Evolutionary conservation across 257 asterid species (phyloP), one percentile per base, ranked within the genome.

Genomic region (Oldenlandia corymbosa): DNA sequence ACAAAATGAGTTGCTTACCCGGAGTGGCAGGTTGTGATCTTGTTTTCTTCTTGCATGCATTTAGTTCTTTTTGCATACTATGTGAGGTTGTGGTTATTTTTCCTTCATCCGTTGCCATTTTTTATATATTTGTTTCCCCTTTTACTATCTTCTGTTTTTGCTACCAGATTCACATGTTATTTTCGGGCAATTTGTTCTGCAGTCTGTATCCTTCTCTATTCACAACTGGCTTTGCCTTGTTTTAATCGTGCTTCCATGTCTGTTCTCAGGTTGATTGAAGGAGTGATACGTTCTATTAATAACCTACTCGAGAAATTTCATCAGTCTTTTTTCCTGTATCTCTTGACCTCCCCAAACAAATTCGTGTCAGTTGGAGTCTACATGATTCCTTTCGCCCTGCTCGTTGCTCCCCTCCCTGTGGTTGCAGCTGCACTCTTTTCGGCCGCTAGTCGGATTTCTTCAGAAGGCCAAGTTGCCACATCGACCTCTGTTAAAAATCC

Each of bases 291-390:
- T 20, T 87, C 95, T 14, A 91, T 87, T 58, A 93, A 93, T 79
- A 93, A 93, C 79, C 95, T 93, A 60, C 97, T 93, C 1, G 99
- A 93, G 87, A 93, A 90, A 79, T 93, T 93, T 70, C 99, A 93
- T 77, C 99, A 90, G 61, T 93, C 99, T 27, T 90, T 84, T 79
- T 93, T 93, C 64, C 86, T 93, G 10, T 87, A 93, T 73, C 97
- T 93, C 66, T 52, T 93, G 77, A 87, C 91, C 0, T 87, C 95
- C 27, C 84, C 99, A 0, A 79, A 75, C 80, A 83, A 83, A 75
- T 92, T 92, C 64, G 87, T 87, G 21, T 92, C 97, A 3, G 96
- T 89, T 65, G 97, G 97, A 73, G 89, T 89, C 20, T 92, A 92
- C 79, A 92, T 90, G 99, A 87, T 89, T 53, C 83, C 97, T 32